Evolutionary conservation across 2,329 filamentous ascomycete species (phyloP), one percentile per base, ranked within the genome.

Genomic region (Microthyrium microscopicum): DNA sequence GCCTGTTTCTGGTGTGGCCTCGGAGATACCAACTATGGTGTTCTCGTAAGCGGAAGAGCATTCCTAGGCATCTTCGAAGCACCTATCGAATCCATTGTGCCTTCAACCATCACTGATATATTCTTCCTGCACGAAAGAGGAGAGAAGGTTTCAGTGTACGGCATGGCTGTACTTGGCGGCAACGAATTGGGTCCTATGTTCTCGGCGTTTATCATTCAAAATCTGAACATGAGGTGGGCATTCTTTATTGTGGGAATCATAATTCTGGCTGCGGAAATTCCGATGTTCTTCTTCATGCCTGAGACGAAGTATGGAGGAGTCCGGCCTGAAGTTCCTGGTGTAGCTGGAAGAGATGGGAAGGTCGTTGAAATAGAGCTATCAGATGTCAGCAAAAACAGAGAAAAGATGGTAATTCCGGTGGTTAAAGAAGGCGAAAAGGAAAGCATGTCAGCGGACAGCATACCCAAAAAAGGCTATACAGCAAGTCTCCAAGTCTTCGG

Each of bases 201-300:
- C 16, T 57, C 54, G 22, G 57, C 56, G 4, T 52, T 49, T 19
- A 54, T 61, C 29, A 52, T 59, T 16, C 41, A 55, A 30, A 49
- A 49, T 6, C 40, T 58, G 9, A 52, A 49, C 7, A 57, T 58
- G 43, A 48, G 57, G 22, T 55, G 56, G 5, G 56, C 57, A 11
- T 60, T 60, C 33, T 56, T 56, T 33, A 51, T 58, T 13, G 42
- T 48, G 4, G 49, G 47, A 26, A 50, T 47, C 22, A 36, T 49
- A 2, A 43, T 42, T 19, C 44, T 38, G 4, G 33, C 55, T 20
- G 56, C 54, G 28, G 56, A 52, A 20, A 20, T 56, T 11, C 41
- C 49, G 3, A 51, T 57, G 4, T 33, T 56, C 1, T 42, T 56
- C 12, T 47, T 54, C 21, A 49, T 52, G 4, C 53, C 55, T 4